These are phyloP conservation scores for Aspergillus proliferans DNA, from an alignment of 2,329 filamentous ascomycete genomes.

Conservation along the genomic window DNA sequence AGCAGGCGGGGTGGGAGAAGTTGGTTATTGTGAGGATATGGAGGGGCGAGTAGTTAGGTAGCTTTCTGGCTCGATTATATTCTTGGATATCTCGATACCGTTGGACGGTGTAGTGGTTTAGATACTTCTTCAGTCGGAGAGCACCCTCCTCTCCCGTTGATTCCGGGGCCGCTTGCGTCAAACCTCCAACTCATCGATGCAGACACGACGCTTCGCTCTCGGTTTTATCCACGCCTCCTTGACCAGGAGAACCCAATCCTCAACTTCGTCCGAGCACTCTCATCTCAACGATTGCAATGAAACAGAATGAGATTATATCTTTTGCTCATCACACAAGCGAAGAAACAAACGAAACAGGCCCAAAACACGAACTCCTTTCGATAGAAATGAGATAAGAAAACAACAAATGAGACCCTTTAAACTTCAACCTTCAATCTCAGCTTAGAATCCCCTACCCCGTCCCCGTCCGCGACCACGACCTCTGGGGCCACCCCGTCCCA, in stretches of 20 bases:
- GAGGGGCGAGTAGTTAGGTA: constrained; percentile 36
- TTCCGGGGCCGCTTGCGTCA: not conserved
- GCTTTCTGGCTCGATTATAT: not conserved
- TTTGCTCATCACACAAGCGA: constrained; percentile 14
- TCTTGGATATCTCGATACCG: not conserved
- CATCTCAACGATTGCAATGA: not conserved
- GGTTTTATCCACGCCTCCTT: no score
- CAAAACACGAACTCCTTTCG: constrained; percentile 9
- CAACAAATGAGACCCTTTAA: constrained; percentile 2
- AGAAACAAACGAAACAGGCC: constrained; percentile 8
- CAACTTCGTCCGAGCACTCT: not conserved
- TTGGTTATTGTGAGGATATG: constrained; percentile 83
- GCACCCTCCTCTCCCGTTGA: not conserved
- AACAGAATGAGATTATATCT: not conserved
- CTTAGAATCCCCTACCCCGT: constrained; percentile 34
- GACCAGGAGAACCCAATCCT: not conserved
- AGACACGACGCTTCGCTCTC: no score
- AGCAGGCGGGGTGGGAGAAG: constrained; percentile 89
- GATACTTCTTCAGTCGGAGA: no score
- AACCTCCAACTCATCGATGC: no score
- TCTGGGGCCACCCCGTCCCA: constrained; percentile 45
- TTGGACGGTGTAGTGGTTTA: no score
- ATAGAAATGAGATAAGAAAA: constrained; percentile 5
- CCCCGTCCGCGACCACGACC: constrained; percentile 52
- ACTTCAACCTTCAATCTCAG: not conserved